Base-by-base conservation (phyloP, 2,329 filamentous ascomycete species). In the Decorospora gaudefroyi region DNA sequence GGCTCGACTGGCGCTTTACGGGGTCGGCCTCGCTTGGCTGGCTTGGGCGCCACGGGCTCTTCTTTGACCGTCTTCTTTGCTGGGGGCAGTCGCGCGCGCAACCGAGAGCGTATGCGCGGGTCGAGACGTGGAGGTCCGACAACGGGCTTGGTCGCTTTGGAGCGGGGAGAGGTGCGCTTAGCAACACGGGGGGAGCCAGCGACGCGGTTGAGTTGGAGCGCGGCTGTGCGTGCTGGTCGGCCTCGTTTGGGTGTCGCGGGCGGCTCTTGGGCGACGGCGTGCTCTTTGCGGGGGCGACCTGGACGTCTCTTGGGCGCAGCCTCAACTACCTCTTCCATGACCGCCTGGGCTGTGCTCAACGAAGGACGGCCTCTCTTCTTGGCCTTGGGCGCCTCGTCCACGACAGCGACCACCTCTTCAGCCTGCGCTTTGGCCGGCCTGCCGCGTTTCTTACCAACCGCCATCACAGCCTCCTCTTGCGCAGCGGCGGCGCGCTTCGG, bases 181-280 rank as follows among this genome's bases (percentile, higher is more conserved):
- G 41, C 37, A 34, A 64, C 48, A 31, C 61, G 61, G 16, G 59
- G n/a, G 2, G 61, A 45, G 30, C 53, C 55, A 15, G 42, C 49
- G 13, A 59, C 57, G 25, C 50, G 47, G 25, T 48, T 42, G 30
- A 59, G 51, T 9, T 54, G 16, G 21, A 50, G 25, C 10, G 46
- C 26, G 7, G 48, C 28, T n/a, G 47, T 25, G 26, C 43, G 45
- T 8, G 47, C 32, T 10, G 54, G 54, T 21, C 62, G 59, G 11
- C 52, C 55, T 18, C 41, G 53, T 36, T 46, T 54, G 16, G 42
- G 43, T 8, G 42, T 37, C 11, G 32, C 42, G 4, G 46, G 36
- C 9, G 41, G 28, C 6, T 32, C 32, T 16, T 46, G 27, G 22
- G 40, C 19, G 4, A 32, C 26, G 5, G 42, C 33, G 4, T 23